Evolutionary conservation across 108 stramenopile species (phyloP).

Genomic region (Cyclostephanos invisitatus): DNA sequence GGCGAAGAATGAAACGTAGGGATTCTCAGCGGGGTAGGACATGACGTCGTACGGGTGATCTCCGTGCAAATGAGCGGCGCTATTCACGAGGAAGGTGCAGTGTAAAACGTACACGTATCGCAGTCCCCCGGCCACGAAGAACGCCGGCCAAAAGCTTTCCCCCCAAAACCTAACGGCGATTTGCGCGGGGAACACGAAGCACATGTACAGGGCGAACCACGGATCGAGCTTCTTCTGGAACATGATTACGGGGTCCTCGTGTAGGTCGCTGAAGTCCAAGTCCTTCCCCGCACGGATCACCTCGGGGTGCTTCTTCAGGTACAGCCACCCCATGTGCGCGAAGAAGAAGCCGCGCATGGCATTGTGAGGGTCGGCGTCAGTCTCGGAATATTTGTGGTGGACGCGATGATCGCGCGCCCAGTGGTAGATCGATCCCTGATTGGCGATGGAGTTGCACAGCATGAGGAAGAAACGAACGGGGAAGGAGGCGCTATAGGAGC

Average conservation of each 20-base stretch:
- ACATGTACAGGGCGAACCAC: constrained; percentile 98
- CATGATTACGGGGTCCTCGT: constrained; percentile 91
- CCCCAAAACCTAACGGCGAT: constrained; percentile 91
- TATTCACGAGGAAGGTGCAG: constrained; percentile 98
- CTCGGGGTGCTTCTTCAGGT: constrained; percentile 96
- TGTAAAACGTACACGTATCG: constrained; percentile 95
- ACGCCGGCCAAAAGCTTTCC: constrained; percentile 95
- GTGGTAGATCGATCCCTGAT: constrained; percentile 98
- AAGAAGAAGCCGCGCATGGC: constrained; percentile 99
- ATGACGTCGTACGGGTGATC: constrained; percentile 97
- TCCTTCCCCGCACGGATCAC: constrained; percentile 94
- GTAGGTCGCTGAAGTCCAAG: constrained; percentile 92
- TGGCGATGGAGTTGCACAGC: constrained; percentile 98
- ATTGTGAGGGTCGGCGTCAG: constrained; percentile 99
- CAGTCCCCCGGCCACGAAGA: constrained; percentile 95
- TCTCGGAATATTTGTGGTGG: constrained; percentile 99
- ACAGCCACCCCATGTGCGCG: constrained; percentile 99
- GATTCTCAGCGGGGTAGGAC: constrained; percentile 96
- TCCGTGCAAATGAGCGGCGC: constrained; percentile 97
- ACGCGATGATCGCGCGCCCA: constrained; percentile 98
- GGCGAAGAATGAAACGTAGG: constrained; percentile 91
- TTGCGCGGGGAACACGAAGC: constrained; percentile 97
- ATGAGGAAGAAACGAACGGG: constrained; percentile 86
- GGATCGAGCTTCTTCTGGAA: constrained; percentile 95
- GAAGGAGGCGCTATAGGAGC: constrained; percentile 93